Evolutionary conservation across 495 filamentous ascomycete species (phyloP), one percentile per base, ranked within the genome.

Genomic region (Daldinia vernicosa): DNA sequence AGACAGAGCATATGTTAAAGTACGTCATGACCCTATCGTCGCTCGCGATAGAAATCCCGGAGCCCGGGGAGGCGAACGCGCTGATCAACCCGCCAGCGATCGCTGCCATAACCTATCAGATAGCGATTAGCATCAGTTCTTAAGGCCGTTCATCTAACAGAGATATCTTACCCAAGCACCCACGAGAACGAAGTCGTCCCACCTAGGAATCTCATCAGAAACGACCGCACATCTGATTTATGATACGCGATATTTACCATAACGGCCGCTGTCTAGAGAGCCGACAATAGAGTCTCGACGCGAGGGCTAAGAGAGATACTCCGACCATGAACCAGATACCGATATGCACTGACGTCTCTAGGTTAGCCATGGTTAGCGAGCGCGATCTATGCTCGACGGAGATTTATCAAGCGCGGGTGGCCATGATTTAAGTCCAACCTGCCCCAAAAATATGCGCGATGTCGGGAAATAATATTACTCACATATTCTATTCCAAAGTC

Each of bases 1-100:
- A 70, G 17, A 60, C n/a, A 27, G 60, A 54, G 43, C 45, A 70
- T 19, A 70, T 1, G 56, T 66, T 70, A 27, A 70, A 65, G 19
- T 60, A 60, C 6, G 59, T 69, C 66, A 69, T 69, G 28, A 63
- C 53, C 15, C 43, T 59, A 6, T 63, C 59, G 19, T 40, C 47
- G 3, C 59, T 51, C 9, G 52, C 37, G 3, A 69, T 37, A 17
- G 39, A 63, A 28, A 57, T 51, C 2, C 59, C 59, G 5, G 53
- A 69, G 26, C 66, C 35, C 5, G 33, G 66, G 0, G 59, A 63
- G 6, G 66, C 60, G 35, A 63, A 63, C 12, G 58, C 51, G 66
- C 66, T 69, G 37, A 57, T 62, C 30, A 69, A 63, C 11, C 39
- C 33, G 12, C 66, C 51, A 22, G 19, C 57, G 8, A 63, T 55